These are phyloP conservation scores for Neofusicoccum cordaticola DNA, from an alignment of 2,329 filamentous ascomycete species.

Conservation along the genomic window DNA sequence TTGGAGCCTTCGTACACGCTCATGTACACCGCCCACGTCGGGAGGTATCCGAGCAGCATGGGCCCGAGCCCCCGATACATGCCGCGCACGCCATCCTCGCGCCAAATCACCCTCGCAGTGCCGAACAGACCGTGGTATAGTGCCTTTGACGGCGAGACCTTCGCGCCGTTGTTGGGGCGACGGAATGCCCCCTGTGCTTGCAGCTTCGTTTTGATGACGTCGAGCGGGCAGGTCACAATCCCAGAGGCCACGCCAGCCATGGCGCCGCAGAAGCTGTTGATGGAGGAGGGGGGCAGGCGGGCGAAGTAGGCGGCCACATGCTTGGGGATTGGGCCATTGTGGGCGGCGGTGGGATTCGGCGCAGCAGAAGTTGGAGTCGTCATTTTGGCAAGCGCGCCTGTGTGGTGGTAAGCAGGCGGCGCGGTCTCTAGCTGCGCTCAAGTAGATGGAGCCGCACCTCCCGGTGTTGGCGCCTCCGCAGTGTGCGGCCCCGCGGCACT, in stretches of 20 bases:
- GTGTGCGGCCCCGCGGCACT: conserved; percentile 18
- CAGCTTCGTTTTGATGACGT: conserved; percentile 98
- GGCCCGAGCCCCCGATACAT: conserved; percentile 92
- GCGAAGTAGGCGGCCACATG: conserved; percentile 21
- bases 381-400: conserved; percentile 17
- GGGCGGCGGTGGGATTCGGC: conserved; percentile 1
- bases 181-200: conserved; percentile 89
- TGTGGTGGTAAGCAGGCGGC: not conserved
- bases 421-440: not conserved
- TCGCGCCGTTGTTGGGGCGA: conserved; percentile 47
- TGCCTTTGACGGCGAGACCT: conserved; percentile 44
- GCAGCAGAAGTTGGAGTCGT: conserved; percentile 16
- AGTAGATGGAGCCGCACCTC: conserved; percentile 16
- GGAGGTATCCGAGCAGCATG: conserved; percentile 91
- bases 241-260: conserved; percentile 89
- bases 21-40: conserved; percentile 98
- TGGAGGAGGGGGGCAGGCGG: conserved; percentile 53
- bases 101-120: conserved; percentile 81
- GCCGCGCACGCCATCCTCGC: conserved; percentile 81
- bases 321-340: not conserved
- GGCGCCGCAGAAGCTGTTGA: conserved; percentile 85
- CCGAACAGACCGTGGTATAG: conserved; percentile 85
- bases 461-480: conserved; percentile 16
- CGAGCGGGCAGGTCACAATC: conserved; percentile 91
- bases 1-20: conserved; percentile 93